Evolutionary conservation across 2,329 filamentous ascomycete genomes (phyloP).

Genomic region (Cladophialophora exuberans): DNA sequence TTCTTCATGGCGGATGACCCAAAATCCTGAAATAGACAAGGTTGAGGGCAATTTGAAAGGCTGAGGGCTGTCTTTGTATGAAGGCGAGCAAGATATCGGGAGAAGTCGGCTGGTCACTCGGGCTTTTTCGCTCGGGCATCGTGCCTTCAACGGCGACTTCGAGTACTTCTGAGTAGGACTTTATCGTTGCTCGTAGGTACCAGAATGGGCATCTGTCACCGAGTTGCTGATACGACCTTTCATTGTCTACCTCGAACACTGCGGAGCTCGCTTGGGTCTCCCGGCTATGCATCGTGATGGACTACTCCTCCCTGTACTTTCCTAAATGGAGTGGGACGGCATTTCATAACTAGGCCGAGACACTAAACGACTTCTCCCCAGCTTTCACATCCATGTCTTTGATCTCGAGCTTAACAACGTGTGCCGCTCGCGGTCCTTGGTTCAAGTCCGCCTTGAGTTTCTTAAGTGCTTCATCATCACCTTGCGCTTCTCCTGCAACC

Average conservation of each 20-base stretch:
- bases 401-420: slow-evolving; percentile 74
- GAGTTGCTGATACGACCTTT: slow-evolving; percentile 5
- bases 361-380: slow-evolving; percentile 55
- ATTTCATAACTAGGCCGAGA: no score
- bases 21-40: no score
- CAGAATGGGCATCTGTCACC: neutral
- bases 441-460: slow-evolving; percentile 76
- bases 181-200: no score
- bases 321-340: no score
- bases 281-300: slow-evolving; percentile 10
- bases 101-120: slow-evolving; percentile 11
- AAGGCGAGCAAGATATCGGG: slow-evolving; percentile 3
- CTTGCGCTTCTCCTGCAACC: slow-evolving; percentile 91
- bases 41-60: slow-evolving; percentile 8
- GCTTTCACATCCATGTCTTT: slow-evolving; percentile 67
- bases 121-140: neutral
- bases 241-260: neutral
- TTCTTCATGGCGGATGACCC: slow-evolving; percentile 10
- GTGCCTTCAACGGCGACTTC: no score
- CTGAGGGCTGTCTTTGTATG: slow-evolving; percentile 7
- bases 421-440: slow-evolving; percentile 71
- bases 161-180: no score
- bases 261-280: slow-evolving; percentile 3
- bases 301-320: no score
- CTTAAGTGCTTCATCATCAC: slow-evolving; percentile 64